Percentiles rank a stretch among this genome's conserved stretches.
These are phyloP conservation scores for Rhodomyrtus tomentosa DNA, from an alignment of 345 rosid genomes.

Conservation along the genomic window DNA sequence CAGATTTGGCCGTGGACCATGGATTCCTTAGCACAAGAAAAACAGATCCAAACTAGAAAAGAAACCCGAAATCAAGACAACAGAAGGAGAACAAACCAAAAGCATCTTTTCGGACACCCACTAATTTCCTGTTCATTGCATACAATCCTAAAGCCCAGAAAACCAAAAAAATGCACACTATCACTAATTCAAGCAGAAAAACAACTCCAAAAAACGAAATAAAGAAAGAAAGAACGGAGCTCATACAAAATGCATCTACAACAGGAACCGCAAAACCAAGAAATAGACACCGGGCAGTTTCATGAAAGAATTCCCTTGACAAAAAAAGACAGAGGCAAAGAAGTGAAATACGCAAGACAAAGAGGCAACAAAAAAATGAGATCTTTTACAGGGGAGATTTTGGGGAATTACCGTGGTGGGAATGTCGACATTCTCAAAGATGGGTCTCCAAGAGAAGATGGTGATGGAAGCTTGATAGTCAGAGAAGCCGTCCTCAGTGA, in stretches of 20 bases:
- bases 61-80: neutral
- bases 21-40: neutral
- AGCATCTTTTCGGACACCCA: neutral
- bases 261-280: neutral
- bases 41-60: slow-evolving; percentile 2
- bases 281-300: neutral
- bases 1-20: neutral
- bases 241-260: neutral
- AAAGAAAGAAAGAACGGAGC: neutral
- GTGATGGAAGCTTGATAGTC: slow-evolving; percentile 84
- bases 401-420: slow-evolving; percentile 30
- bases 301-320: neutral
- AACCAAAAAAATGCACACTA: neutral
- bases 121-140: neutral
- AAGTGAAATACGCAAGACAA: neutral
- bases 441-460: slow-evolving; percentile 94
- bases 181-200: neutral
- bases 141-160: neutral
- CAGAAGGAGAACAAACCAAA: neutral
- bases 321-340: neutral
- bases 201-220: neutral
- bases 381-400: neutral
- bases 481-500: slow-evolving; percentile 52
- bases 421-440: slow-evolving; percentile 52
- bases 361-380: neutral